Percentiles rank a stretch among this genome's conserved stretches.
phyloP scores from a whole-genome alignment of 2,329 filamentous ascomycete genomes.

The Colletotrichum gigasporum region DNA sequence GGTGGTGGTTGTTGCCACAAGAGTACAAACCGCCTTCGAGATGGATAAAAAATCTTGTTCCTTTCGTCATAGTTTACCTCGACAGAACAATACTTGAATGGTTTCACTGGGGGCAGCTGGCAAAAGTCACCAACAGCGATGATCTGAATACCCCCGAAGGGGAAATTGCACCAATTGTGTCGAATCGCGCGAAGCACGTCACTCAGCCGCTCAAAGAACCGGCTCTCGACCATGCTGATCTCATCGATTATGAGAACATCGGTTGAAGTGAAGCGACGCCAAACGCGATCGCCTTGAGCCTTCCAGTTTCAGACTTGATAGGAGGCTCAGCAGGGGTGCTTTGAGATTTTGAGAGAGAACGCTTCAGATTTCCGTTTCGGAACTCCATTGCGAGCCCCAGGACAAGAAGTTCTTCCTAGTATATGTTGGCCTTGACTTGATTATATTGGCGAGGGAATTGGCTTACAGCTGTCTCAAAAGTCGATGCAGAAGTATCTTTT shows the following conservation, averaged over 20 bases:
- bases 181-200: slow-evolving; percentile 49
- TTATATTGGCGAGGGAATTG: neutral
- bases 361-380: neutral
- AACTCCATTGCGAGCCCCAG: neutral
- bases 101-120: neutral
- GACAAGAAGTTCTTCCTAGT: neutral
- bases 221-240: slow-evolving; percentile 73
- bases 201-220: slow-evolving; percentile 66
- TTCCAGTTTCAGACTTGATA: neutral
- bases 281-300: slow-evolving; percentile 37
- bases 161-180: neutral
- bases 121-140: slow-evolving; percentile 14
- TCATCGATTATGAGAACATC: slow-evolving; percentile 73
- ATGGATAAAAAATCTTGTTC: neutral
- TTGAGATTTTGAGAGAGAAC: neutral
- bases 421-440: neutral
- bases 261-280: slow-evolving; percentile 49
- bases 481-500: neutral
- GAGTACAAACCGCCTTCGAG: slow-evolving; percentile 46
- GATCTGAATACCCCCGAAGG: neutral
- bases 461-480: neutral
- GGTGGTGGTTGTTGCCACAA: slow-evolving; percentile 38
- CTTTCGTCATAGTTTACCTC: neutral
- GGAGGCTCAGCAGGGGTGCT: neutral
- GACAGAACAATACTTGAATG: neutral